These are phyloP conservation scores for Gossypium turneri DNA, from an alignment of 345 rosid genomes.

Conservation along the genomic window DNA sequence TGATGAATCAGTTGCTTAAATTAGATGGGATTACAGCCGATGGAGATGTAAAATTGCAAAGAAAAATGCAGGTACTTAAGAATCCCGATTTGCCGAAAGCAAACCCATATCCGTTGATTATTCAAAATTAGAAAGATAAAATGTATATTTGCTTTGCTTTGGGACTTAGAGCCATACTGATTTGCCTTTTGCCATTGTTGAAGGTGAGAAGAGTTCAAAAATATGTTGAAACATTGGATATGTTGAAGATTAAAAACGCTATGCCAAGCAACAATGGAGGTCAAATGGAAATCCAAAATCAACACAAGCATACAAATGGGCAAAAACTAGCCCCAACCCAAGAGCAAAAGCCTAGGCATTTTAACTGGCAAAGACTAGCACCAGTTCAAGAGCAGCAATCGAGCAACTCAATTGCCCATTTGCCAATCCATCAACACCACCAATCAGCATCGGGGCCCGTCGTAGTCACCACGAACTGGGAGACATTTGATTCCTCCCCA, in stretches of 20 bases:
- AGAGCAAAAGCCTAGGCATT: slow-evolving; percentile 37
- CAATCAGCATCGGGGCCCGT: slow-evolving; percentile 46
- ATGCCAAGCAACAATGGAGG: slow-evolving; percentile 37
- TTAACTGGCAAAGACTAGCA: slow-evolving; percentile 38
- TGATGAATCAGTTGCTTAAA: slow-evolving; percentile 91
- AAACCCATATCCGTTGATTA: neutral
- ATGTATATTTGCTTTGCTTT: no score
- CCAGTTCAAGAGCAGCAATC: slow-evolving; percentile 34
- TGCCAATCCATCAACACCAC: neutral
- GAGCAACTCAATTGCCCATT: no score
- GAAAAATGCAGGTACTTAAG: slow-evolving; percentile 81
- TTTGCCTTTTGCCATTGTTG: neutral
- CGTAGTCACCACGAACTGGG: slow-evolving; percentile 84
- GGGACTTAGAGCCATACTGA: no score
- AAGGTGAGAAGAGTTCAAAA: slow-evolving; percentile 93
- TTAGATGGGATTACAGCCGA: slow-evolving; percentile 78
- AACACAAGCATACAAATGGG: slow-evolving; percentile 37
- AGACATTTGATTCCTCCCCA: slow-evolving; percentile 66
- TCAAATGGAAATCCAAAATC: slow-evolving; percentile 31
- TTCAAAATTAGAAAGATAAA: neutral
- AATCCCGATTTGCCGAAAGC: neutral
- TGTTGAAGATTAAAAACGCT: slow-evolving; percentile 76
- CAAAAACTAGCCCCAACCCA: slow-evolving; percentile 33
- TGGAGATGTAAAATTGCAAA: slow-evolving; percentile 87
- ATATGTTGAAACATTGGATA: slow-evolving; percentile 81